These are phyloP conservation scores for Wickerhamomyces canadensis DNA, from an alignment of 805 yeast species.

Conservation along the genomic window DNA sequence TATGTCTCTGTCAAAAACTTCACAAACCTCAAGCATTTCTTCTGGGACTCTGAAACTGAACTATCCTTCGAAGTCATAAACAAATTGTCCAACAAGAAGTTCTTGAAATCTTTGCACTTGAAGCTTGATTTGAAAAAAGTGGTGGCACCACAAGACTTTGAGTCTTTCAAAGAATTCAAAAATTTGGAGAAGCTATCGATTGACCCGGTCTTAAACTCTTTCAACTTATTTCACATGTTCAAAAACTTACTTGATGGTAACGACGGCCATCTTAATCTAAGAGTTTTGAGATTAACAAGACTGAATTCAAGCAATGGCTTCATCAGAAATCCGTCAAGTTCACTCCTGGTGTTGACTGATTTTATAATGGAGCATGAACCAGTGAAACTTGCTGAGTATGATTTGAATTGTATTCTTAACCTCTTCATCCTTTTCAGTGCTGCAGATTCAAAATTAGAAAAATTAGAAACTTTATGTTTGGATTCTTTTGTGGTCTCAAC, in stretches of 20 bases:
- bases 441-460: slow-evolving; percentile 1
- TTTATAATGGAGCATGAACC: slow-evolving; percentile 14
- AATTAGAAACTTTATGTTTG: slow-evolving; percentile 8
- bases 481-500: slow-evolving; percentile 15
- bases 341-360: slow-evolving; percentile 16
- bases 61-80: slow-evolving; percentile 27
- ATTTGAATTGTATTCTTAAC: slow-evolving; percentile 9
- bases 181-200: slow-evolving; percentile 29
- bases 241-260: slow-evolving; percentile 10
- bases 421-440: slow-evolving; percentile 8
- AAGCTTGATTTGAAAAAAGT: slow-evolving; percentile 27
- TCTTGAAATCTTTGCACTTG: slow-evolving; percentile 24
- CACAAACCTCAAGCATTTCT: slow-evolving; percentile 18
- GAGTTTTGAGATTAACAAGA: slow-evolving; percentile 12
- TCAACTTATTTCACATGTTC: slow-evolving; percentile 20
- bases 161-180: slow-evolving; percentile 19
- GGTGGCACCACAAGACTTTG: slow-evolving; percentile 5
- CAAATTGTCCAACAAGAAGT: slow-evolving; percentile 27
- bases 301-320: slow-evolving; percentile 10
- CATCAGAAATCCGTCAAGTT: slow-evolving; percentile 11
- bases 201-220: slow-evolving; percentile 29
- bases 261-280: slow-evolving; percentile 7
- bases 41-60: slow-evolving; percentile 31
- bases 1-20: slow-evolving; percentile 26
- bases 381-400: slow-evolving; percentile 13